These are phyloP conservation scores for Vaccinium macrocarpon DNA, from an alignment of 148 eudicot genomes.

Conservation along the genomic window DNA sequence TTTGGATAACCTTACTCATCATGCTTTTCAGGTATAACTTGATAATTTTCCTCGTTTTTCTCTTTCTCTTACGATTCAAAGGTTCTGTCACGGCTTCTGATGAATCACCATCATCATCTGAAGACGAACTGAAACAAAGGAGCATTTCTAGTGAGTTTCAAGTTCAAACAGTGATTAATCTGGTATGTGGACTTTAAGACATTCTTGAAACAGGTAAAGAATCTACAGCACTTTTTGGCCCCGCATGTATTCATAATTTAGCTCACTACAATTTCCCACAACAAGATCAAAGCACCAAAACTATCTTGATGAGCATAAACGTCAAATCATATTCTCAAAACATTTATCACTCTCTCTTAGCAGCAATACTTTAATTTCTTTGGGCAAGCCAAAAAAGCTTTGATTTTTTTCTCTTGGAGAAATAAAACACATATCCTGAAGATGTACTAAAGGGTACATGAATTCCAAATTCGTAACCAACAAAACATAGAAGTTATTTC, in stretches of 20 bases:
- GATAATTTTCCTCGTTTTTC: slow-evolving; percentile 26
- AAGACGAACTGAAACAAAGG: slow-evolving; percentile 34
- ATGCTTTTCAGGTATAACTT: slow-evolving; percentile 34
- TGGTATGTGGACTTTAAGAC: not conserved
- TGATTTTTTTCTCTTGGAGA: not conserved
- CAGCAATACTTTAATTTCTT: not conserved
- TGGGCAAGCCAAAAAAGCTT: not conserved
- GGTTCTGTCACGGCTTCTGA: slow-evolving; percentile 17
- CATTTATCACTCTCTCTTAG: not conserved
- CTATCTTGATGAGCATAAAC: not conserved
- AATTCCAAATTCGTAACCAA: not conserved
- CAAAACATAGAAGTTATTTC: not conserved
- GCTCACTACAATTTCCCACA: not conserved
- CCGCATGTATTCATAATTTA: not conserved
- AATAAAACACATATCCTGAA: not conserved
- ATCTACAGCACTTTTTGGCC: not conserved
- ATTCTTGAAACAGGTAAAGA: not conserved
- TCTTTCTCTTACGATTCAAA: slow-evolving; percentile 24
- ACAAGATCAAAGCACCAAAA: not conserved
- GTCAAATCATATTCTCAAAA: not conserved
- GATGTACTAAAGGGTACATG: not conserved
- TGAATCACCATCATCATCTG: slow-evolving; percentile 33
- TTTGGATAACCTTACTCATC: slow-evolving; percentile 36
- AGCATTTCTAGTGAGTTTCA: not conserved
- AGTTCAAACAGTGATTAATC: not conserved